These are phyloP conservation scores for Paraphoma sp. DNA, from an alignment of 2,329 filamentous ascomycete genomes.

Conservation along the genomic window DNA sequence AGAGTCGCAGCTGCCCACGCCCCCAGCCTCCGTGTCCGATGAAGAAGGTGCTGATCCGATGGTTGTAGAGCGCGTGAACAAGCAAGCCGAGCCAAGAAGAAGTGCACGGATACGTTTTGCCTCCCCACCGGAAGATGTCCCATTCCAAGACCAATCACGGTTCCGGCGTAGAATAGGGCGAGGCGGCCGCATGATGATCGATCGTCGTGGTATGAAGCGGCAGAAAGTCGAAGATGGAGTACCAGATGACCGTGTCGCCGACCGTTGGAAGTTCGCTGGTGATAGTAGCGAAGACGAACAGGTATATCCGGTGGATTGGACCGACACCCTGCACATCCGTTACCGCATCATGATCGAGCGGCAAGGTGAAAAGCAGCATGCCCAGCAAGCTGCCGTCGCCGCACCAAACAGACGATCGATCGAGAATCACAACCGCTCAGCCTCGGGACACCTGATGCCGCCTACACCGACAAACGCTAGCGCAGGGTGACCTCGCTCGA, in stretches of 20 bases:
- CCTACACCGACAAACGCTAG: conserved; percentile 34
- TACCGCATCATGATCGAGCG: conserved; percentile 60
- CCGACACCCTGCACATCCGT: conserved; percentile 62
- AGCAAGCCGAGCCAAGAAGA: conserved; percentile 31
- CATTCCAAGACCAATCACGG: conserved; percentile 60
- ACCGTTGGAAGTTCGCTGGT: conserved; percentile 80
- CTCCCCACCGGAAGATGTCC: conserved; percentile 47
- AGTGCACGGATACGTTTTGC: conserved; percentile 45
- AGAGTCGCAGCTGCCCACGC: conserved; percentile 52
- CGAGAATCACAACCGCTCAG: conserved; percentile 45
- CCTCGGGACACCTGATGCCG: conserved; percentile 44
- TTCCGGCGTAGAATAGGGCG: conserved; percentile 87
- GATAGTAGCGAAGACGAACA: conserved; percentile 81
- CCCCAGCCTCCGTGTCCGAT: conserved; percentile 55
- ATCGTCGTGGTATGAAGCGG: conserved; percentile 74
- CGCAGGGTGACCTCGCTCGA: conserved; percentile 15
- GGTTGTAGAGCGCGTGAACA: conserved; percentile 45
- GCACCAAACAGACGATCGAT: conserved; percentile 36
- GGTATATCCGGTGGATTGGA: conserved; percentile 77
- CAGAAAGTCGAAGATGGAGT: conserved; percentile 40
- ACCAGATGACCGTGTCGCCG: conserved; percentile 42
- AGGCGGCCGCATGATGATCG: conserved; percentile 84
- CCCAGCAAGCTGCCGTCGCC: conserved; percentile 28
- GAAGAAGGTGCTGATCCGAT: conserved; percentile 49
- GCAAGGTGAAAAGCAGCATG: conserved; percentile 49